A percentile compares a stretch with the other conserved stretches of the same genome.
Evolutionary conservation across 345 rosid species (phyloP).

Genomic region (Salix arbutifolia): DNA sequence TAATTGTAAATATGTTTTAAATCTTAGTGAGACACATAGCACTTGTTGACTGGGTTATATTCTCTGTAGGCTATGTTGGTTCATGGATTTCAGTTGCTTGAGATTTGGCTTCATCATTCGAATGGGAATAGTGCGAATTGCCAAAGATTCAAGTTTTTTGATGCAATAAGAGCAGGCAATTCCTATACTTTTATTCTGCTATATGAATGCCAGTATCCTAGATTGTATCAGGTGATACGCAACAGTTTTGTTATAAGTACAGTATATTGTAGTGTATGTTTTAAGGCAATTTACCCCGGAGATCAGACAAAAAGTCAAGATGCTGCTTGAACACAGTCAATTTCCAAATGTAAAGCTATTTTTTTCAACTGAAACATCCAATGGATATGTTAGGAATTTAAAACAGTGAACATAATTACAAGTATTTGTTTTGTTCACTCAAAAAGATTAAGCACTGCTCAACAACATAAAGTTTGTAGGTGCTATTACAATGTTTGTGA

Average conservation of each 20-base stretch:
- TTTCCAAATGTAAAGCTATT: not conserved
- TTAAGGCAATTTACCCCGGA: not conserved
- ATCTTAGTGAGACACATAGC: not conserved
- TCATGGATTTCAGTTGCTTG: constrained; percentile 91
- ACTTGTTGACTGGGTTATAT: constrained; percentile 3
- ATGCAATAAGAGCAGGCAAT: constrained; percentile 68
- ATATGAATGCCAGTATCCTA: not conserved
- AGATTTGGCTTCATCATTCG: constrained; percentile 77
- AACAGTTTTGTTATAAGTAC: not conserved
- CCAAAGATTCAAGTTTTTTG: constrained; percentile 57
- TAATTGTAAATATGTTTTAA: not conserved
- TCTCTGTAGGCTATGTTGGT: constrained; percentile 70
- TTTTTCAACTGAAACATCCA: not conserved
- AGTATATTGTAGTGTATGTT: not conserved
- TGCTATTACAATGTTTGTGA: not conserved
- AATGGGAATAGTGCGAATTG: constrained; percentile 53
- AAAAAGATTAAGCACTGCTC: not conserved
- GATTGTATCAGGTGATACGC: not conserved
- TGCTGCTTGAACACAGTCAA: not conserved
- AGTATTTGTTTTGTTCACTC: not conserved
- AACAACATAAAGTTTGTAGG: not conserved
- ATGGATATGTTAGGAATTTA: not conserved
- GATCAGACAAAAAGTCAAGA: not conserved
- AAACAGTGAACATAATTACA: not conserved
- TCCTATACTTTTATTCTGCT: not conserved